Base-by-base conservation (phyloP, 305 asterid genomes). In the Solanum hybrid region DNA sequence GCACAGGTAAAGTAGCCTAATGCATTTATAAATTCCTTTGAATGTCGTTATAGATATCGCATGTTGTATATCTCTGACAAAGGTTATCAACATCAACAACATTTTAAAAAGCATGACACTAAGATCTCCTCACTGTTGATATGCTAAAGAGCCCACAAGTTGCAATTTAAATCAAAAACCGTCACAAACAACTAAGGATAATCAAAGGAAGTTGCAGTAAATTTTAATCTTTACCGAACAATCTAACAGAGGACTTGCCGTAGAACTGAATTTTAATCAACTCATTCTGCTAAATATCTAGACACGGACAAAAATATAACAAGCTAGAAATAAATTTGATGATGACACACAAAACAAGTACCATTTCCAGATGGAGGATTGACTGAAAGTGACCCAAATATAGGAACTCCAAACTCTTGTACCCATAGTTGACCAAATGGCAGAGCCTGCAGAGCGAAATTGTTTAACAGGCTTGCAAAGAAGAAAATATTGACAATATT, bases 371-470 rank as follows among this genome's bases (percentile, higher is more conserved):
- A 91, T 37, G 93, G 80, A 88, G 86, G 89, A 91, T 90, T 90
- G 91, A 97, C 88, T 89, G 96, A 91, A 90, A 96, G 96, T 90
- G 98, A 96, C 85, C 95, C 97, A 93, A 97, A 97, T 87, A 96
- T 90, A 89, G 99, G 98, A 77, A 96, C 96, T 91, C 97, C 97
- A 93, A 96, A 90, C 87, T 96, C 97, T 90, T 89, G 94, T 92
- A 92, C 90, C 99, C 99, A 97, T 85, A 92, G 90, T 92, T 91
- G 92, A 92, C 91, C 84, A 88, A 93, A 96, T 51, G 96, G 95
- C 72, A 57, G 89, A 87, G 91, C 92, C 99, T 97, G 93, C 92
- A 92, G 37, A 72, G 91, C 75, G 36, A n/a, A 51, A 86, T 26
- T 34, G 83, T 68, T 77, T 34, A 86, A 82, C 75, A 84, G 75